Conservation (phyloP, 805 yeast species). For the Monosporozyma unispora region DNA sequence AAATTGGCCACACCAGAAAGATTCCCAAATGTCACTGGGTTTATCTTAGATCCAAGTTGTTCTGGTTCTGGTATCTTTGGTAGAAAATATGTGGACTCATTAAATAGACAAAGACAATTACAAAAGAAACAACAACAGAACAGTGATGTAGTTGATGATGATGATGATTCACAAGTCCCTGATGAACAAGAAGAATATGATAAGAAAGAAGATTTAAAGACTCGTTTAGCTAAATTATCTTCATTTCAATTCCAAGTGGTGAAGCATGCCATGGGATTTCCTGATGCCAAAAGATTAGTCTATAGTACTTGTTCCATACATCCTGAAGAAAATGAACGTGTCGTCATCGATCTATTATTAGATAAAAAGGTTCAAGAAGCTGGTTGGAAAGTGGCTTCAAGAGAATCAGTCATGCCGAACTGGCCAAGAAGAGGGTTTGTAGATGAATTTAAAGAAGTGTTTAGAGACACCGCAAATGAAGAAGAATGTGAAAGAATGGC, state of each 20-base stretch:
- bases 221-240: slow-evolving; percentile 54
- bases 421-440: slow-evolving; percentile 84
- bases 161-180: slow-evolving; percentile 18
- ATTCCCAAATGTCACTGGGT: slow-evolving; percentile 59
- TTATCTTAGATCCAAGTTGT: slow-evolving; percentile 93
- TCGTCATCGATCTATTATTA: slow-evolving; percentile 65
- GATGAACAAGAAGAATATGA: slow-evolving; percentile 35
- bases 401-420: slow-evolving; percentile 58
- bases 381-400: slow-evolving; percentile 67
- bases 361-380: slow-evolving; percentile 52
- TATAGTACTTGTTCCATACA: slow-evolving; percentile 95
- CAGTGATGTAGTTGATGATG: slow-evolving; percentile 8
- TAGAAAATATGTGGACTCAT: slow-evolving; percentile 50
- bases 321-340: slow-evolving; percentile 88
- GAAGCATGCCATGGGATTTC: slow-evolving; percentile 79
- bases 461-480: slow-evolving; percentile 34
- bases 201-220: slow-evolving; percentile 36
- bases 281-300: slow-evolving; percentile 66
- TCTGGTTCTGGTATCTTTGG: slow-evolving; percentile 98
- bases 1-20: slow-evolving; percentile 38
- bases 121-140: slow-evolving; percentile 17
- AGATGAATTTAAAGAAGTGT: slow-evolving; percentile 52
- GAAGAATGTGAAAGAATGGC: slow-evolving; percentile 50
- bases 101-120: slow-evolving; percentile 15
- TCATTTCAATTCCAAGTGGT: slow-evolving; percentile 84